Conservation (phyloP, 225 moss, liverwort and hornwort genomes). For the Physcomitrellopsis africana region DNA sequence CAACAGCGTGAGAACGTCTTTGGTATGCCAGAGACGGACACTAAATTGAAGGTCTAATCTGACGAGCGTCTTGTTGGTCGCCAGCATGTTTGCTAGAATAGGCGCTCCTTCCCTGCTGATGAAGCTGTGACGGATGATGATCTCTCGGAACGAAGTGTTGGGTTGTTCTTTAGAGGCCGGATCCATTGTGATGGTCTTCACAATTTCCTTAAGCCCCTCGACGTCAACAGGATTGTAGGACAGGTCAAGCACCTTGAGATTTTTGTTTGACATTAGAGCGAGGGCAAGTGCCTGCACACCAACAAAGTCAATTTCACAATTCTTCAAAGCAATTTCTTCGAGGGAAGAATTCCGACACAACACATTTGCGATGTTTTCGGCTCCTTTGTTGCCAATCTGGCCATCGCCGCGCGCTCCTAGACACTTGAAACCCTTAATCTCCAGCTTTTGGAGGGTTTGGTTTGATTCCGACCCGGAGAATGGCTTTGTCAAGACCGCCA, state of each 20-base stretch:
- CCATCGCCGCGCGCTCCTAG: slow-evolving; percentile 48
- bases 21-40: slow-evolving; percentile 51
- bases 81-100: slow-evolving; percentile 56
- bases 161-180: slow-evolving; percentile 43
- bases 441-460: slow-evolving; percentile 52
- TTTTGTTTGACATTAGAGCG: slow-evolving; percentile 44
- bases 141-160: slow-evolving; percentile 51
- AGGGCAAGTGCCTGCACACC: slow-evolving; percentile 61
- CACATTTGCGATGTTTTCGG: slow-evolving; percentile 52
- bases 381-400: slow-evolving; percentile 64
- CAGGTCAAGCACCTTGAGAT: slow-evolving; percentile 52
- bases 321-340: slow-evolving; percentile 55
- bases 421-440: slow-evolving; percentile 62
- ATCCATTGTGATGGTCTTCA: slow-evolving; percentile 64
- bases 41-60: slow-evolving; percentile 59
- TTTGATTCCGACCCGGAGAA: slow-evolving; percentile 58
- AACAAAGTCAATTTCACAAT: slow-evolving; percentile 59
- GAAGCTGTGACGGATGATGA: slow-evolving; percentile 64
- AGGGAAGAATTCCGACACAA: slow-evolving; percentile 48
- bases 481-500: slow-evolving; percentile 56
- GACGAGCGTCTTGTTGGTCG: slow-evolving; percentile 54
- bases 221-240: slow-evolving; percentile 59
- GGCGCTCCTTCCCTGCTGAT: slow-evolving; percentile 48
- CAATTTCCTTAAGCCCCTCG: slow-evolving; percentile 56
- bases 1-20: slow-evolving; percentile 51